These are phyloP conservation scores for Candida broadrunensis DNA, from an alignment of 805 yeast species.

Conservation along the genomic window DNA sequence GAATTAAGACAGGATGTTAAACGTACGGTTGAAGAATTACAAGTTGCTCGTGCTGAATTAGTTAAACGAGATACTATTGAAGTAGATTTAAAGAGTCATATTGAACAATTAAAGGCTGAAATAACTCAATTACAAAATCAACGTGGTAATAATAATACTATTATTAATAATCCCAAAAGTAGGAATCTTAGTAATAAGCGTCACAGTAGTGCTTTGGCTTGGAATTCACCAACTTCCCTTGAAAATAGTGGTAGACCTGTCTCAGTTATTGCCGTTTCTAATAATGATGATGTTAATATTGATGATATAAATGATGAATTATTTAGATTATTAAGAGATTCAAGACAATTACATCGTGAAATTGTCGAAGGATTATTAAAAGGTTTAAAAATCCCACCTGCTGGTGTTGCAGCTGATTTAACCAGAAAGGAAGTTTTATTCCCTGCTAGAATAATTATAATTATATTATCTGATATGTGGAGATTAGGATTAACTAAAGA, in stretches of 20 bases:
- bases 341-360: constrained; percentile 72
- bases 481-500: constrained; percentile 90
- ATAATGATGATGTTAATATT: constrained; percentile 50
- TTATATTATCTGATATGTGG: constrained; percentile 97
- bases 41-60: constrained; percentile 55
- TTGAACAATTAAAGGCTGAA: constrained; percentile 52
- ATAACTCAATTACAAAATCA: constrained; percentile 44
- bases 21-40: constrained; percentile 59
- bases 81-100: constrained; percentile 61
- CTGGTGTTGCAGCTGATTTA: constrained; percentile 79
- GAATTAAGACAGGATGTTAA: constrained; percentile 63
- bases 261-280: constrained; percentile 57
- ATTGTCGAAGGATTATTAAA: constrained; percentile 82
- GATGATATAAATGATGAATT: constrained; percentile 76
- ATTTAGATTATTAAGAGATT: constrained; percentile 66
- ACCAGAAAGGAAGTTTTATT: constrained; percentile 88
- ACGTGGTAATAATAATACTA: constrained; percentile 2
- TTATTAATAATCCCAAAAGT: constrained; percentile 27
- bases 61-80: constrained; percentile 61
- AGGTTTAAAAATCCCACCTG: constrained; percentile 81
- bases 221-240: constrained; percentile 30
- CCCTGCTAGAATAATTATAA: constrained; percentile 93
- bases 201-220: constrained; percentile 36
- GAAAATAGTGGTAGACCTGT: constrained; percentile 53
- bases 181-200: constrained; percentile 37